Evolutionary conservation across 306 rosid genomes (phyloP), one percentile per base, ranked within the genome.

Genomic region (Oxytropis ochrocephala): DNA sequence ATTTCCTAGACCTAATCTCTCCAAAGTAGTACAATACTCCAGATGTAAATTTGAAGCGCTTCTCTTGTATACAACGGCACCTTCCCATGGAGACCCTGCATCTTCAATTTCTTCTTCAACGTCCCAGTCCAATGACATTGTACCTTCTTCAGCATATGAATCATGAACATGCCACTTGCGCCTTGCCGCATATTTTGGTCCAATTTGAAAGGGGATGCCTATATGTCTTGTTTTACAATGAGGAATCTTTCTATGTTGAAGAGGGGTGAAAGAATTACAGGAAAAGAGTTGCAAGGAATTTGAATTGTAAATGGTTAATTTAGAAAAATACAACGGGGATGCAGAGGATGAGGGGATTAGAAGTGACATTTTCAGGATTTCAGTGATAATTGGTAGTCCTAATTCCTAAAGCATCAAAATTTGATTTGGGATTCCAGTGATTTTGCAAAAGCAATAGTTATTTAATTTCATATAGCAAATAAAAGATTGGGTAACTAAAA

Each of bases 11-110:
- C 96, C 98, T 71, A 93, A 84, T 64, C 97, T 88, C 88, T 93
- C 98, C 75, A 93, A 84, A 71, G 98, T 90, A 48, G 97, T 90
- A 83, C 98, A 93, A 47, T 88, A 93, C 67, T 93, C 98, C 52
- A 88, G 18, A 62, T 93, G 98, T 19, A 82, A 64, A 64, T 77
- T 51, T 0, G 87, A 80, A 0, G 96, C 38, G 30, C 83, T 88
- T 73, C 97, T 85, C 86, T 86, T 88, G 85, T 88, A 93, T 49
- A 85, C 67, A 67, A 93, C 76, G 2, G 97, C 94, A 65, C 98
- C 96, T 87, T 90, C 94, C 98, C 98, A 93, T 2, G 97, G 96
- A 2, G 85, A 78, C 44, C 47, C 88, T 0, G 46, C 35, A 36
- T 81, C 84, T 74, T 85, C 92, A 60, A 61, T 48, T 13, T 85